These are phyloP conservation scores for Dryadomyces sulphureus DNA, from an alignment of 2,329 filamentous ascomycete genomes.

Conservation along the genomic window DNA sequence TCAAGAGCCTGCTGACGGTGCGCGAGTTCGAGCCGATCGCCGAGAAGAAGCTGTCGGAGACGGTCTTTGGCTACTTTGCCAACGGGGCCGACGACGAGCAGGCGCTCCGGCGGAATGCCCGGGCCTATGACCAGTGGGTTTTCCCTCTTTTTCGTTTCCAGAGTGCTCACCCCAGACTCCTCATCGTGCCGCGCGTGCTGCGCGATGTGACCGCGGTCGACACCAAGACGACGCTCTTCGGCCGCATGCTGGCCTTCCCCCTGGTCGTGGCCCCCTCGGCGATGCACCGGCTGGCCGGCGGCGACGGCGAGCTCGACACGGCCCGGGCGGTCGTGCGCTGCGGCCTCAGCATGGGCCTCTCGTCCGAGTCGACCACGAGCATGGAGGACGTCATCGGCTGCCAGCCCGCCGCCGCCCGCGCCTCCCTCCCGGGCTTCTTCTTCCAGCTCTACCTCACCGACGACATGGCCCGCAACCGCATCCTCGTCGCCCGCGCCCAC, in stretches of 20 bases:
- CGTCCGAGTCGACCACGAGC: constrained; percentile 27
- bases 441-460: constrained; percentile 38
- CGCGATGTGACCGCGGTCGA: constrained; percentile 14
- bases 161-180: neutral
- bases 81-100: constrained; percentile 7
- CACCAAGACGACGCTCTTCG: constrained; percentile 13
- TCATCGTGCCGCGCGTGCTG: constrained; percentile 18
- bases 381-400: constrained; percentile 29
- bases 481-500: constrained; percentile 13
- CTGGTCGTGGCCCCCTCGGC: constrained; percentile 38
- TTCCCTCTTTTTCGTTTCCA: neutral
- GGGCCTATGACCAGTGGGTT: constrained; percentile 6
- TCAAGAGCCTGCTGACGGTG: neutral
- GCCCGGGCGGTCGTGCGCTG: constrained; percentile 28
- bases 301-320: constrained; percentile 34
- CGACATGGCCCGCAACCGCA: constrained; percentile 15
- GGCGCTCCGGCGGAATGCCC: constrained; percentile 5
- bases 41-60: neutral
- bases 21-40: neutral
- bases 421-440: constrained; percentile 20
- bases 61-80: constrained; percentile 1
- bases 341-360: constrained; percentile 31
- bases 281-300: constrained; percentile 35
- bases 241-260: constrained; percentile 22
- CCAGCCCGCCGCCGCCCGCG: constrained; percentile 18